These are phyloP conservation scores for Fusarium sp. DNA, from an alignment of 2,329 filamentous ascomycete genomes.

Conservation along the genomic window DNA sequence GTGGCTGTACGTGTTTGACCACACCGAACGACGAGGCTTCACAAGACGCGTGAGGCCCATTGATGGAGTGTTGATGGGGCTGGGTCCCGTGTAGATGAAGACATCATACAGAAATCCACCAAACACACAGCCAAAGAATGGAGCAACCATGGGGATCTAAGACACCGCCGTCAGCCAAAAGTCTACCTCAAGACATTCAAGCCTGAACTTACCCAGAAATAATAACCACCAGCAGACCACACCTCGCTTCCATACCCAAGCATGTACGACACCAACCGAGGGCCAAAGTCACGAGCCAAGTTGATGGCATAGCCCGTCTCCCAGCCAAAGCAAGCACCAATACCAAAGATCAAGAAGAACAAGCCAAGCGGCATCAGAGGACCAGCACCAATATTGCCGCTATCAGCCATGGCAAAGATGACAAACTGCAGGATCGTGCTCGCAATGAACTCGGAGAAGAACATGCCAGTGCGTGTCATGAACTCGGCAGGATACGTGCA, in stretches of 20 bases:
- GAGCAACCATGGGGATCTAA: constrained; percentile 77
- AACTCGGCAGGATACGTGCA: constrained; percentile 77
- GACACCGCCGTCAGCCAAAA: constrained; percentile 10
- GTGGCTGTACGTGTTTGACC: constrained; percentile 51
- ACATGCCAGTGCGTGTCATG: constrained; percentile 73
- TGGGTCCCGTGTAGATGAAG: constrained; percentile 76
- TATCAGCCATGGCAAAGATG: constrained; percentile 75
- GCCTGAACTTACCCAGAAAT: constrained; percentile 71
- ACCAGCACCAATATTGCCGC: constrained; percentile 66
- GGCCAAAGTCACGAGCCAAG: constrained; percentile 77
- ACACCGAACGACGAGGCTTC: constrained; percentile 49
- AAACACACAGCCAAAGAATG: constrained; percentile 71
- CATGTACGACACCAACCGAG: constrained; percentile 72
- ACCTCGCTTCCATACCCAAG: constrained; percentile 75
- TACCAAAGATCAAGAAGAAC: constrained; percentile 79
- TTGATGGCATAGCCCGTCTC: constrained; percentile 83
- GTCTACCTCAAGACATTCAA: constrained; percentile 2
- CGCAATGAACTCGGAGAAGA: constrained; percentile 78
- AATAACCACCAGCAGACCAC: constrained; percentile 74
- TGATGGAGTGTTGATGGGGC: constrained; percentile 74
- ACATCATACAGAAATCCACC: constrained; percentile 75
- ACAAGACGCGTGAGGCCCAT: constrained; percentile 68
- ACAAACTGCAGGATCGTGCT: constrained; percentile 75
- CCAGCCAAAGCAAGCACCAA: constrained; percentile 79
- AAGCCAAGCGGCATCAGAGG: constrained; percentile 67